Conservation (phyloP, 2,329 filamentous ascomycete species). For the Beauveria sp. region DNA sequence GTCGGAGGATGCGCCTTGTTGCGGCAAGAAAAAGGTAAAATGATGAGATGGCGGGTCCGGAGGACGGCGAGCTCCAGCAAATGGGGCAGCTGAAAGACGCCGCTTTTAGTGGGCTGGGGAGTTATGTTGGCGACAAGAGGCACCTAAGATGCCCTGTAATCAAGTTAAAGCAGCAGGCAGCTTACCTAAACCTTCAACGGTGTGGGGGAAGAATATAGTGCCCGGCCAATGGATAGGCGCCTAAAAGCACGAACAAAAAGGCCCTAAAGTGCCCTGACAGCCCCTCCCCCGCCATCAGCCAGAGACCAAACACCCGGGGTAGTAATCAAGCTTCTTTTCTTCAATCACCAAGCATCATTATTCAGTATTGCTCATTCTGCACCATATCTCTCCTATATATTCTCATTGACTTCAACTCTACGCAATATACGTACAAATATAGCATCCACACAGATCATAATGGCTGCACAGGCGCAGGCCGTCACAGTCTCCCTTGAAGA, state of each 20-base stretch:
- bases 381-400: background rate
- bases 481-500: constrained; percentile 56
- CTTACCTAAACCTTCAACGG: background rate
- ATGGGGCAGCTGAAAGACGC: background rate
- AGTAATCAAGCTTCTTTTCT: background rate
- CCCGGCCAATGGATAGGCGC: background rate
- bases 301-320: background rate
- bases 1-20: background rate
- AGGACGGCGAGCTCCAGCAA: constrained; percentile 27
- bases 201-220: background rate
- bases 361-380: background rate
- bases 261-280: background rate
- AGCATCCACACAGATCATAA: constrained; percentile 16
- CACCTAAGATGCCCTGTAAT: background rate
- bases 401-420: background rate
- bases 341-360: background rate
- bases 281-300: constrained; percentile 10
- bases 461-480: constrained; percentile 45
- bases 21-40: background rate
- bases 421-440: background rate
- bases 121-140: too few relatives aligned
- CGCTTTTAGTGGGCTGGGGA: background rate
- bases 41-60: constrained; percentile 15
- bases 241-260: background rate
- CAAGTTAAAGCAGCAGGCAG: background rate